A percentile compares a stretch with the other conserved stretches of the same genome.
Conservation (phyloP, 106 monocot species). For the Phalaenopsis equestris region DNA sequence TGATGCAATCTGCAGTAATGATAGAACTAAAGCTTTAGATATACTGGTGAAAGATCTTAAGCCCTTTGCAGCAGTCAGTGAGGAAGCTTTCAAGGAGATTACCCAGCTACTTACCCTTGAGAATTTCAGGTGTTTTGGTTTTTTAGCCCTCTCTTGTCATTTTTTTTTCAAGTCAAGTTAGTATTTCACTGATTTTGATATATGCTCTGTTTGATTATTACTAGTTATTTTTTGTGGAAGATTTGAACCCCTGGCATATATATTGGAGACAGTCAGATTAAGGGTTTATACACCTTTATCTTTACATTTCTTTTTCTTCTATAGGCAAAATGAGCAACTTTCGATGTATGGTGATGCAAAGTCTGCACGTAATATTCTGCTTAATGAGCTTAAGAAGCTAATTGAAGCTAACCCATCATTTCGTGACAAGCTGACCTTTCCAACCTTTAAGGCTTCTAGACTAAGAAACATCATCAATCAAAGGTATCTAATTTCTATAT, state of each 20-base stretch:
- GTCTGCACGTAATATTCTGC: constrained; percentile 86
- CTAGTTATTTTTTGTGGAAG: background rate
- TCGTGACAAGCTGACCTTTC: constrained; percentile 78
- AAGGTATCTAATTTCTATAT: constrained; percentile 33
- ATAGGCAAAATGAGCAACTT: constrained; percentile 92
- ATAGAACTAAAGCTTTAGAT: constrained; percentile 85
- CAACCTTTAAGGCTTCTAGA: constrained; percentile 84
- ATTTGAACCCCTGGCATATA: background rate
- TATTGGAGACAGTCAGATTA: background rate
- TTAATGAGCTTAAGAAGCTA: constrained; percentile 80
- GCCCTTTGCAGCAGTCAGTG: constrained; percentile 88
- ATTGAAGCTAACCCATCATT: constrained; percentile 88
- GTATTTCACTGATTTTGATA: background rate
- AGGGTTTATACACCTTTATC: background rate
- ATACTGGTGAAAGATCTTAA: constrained; percentile 95
- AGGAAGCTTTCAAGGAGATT: constrained; percentile 94
- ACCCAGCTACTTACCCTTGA: constrained; percentile 87
- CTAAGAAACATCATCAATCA: constrained; percentile 93
- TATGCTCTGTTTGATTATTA: background rate
- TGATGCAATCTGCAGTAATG: constrained; percentile 31
- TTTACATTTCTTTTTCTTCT: constrained; percentile 7
- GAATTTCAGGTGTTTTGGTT: constrained; percentile 64
- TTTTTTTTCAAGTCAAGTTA: background rate
- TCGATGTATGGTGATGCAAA: constrained; percentile 96
- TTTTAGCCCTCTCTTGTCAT: background rate